Percentiles rank a stretch among this genome's conserved stretches.
phyloP scores from a whole-genome alignment of 805 yeast genomes.

The Kodamaea kakaduensis region DNA sequence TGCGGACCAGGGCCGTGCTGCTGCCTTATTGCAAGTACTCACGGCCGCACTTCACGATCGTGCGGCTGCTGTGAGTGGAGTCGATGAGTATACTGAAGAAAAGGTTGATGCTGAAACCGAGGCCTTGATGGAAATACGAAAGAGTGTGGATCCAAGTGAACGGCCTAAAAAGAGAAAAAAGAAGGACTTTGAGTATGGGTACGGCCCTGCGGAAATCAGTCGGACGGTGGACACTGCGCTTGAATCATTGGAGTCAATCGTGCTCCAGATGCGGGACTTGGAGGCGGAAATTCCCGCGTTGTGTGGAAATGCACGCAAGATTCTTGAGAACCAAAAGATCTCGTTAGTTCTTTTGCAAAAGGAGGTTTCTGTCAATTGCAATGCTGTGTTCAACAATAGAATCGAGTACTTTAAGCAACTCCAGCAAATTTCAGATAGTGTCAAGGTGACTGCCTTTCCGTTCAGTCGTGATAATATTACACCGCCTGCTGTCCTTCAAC shows the following conservation, averaged over 20 bases:
- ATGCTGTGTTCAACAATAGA: slow-evolving; percentile 72
- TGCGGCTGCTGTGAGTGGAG: slow-evolving; percentile 36
- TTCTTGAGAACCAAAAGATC: slow-evolving; percentile 43
- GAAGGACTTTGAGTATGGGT: no score
- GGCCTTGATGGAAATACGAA: neutral
- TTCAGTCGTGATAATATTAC: slow-evolving; percentile 26
- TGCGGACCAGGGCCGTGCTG: slow-evolving; percentile 69
- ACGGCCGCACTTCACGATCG: slow-evolving; percentile 34
- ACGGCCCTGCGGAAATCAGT: slow-evolving; percentile 28
- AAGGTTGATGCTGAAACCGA: neutral
- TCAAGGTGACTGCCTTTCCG: slow-evolving; percentile 33
- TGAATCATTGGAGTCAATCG: slow-evolving; percentile 21
- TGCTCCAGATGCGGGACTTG: slow-evolving; percentile 11
- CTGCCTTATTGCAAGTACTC: slow-evolving; percentile 52
- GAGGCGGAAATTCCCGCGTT: slow-evolving; percentile 20
- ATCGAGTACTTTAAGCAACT: slow-evolving; percentile 79
- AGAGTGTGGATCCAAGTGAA: neutral
- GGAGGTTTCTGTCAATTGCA: slow-evolving; percentile 49
- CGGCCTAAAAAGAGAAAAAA: neutral
- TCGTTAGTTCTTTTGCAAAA: slow-evolving; percentile 38
- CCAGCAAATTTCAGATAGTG: slow-evolving; percentile 83
- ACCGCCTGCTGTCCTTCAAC: slow-evolving; percentile 6
- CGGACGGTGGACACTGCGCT: slow-evolving; percentile 30
- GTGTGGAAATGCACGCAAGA: slow-evolving; percentile 21
- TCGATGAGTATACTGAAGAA: slow-evolving; percentile 12